These are phyloP conservation scores for Orobanche coerulescens DNA, from an alignment of 257 asterid genomes.

Conservation along the genomic window DNA sequence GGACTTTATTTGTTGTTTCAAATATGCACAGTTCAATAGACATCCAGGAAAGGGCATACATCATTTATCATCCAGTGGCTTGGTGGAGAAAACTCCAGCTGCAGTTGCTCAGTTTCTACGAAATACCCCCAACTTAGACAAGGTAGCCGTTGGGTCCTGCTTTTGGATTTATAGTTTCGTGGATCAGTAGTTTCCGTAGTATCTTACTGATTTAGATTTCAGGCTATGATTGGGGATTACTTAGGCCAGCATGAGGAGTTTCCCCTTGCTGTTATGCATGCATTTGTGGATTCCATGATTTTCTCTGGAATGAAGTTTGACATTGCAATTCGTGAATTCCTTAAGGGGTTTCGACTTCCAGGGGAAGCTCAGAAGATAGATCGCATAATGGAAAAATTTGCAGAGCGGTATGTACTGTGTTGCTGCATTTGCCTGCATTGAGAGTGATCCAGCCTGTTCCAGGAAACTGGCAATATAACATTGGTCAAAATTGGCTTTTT, in stretches of 20 bases:
- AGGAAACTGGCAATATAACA: background rate
- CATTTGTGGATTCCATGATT: conserved; percentile 89
- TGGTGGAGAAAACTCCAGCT: conserved; percentile 75
- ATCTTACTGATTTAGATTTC: conserved; percentile 28
- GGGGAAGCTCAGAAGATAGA: conserved; percentile 99
- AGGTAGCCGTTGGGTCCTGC: conserved; percentile 38
- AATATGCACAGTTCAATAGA: conserved; percentile 67
- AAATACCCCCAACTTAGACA: conserved; percentile 79
- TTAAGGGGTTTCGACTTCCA: conserved; percentile 91
- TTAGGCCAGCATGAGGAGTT: conserved; percentile 98
- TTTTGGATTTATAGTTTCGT: conserved; percentile 19
- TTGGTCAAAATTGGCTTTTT: background rate
- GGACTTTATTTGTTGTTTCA: conserved; percentile 21
- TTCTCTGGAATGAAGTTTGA: conserved; percentile 89
- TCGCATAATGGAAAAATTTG: conserved; percentile 98
- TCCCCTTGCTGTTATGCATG: conserved; percentile 97
- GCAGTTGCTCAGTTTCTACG: conserved; percentile 85
- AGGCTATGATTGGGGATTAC: conserved; percentile 94
- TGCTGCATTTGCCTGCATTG: conserved; percentile 15
- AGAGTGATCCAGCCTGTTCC: conserved; percentile 12
- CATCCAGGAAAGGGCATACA: conserved; percentile 75
- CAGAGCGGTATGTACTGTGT: conserved; percentile 72
- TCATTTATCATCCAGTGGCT: conserved; percentile 62
- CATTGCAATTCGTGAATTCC: conserved; percentile 88
- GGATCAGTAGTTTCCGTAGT: conserved; percentile 20